These are phyloP conservation scores for Puccinia horiana DNA, from an alignment of 1,284 basidiomycete genomes.

Conservation along the genomic window DNA sequence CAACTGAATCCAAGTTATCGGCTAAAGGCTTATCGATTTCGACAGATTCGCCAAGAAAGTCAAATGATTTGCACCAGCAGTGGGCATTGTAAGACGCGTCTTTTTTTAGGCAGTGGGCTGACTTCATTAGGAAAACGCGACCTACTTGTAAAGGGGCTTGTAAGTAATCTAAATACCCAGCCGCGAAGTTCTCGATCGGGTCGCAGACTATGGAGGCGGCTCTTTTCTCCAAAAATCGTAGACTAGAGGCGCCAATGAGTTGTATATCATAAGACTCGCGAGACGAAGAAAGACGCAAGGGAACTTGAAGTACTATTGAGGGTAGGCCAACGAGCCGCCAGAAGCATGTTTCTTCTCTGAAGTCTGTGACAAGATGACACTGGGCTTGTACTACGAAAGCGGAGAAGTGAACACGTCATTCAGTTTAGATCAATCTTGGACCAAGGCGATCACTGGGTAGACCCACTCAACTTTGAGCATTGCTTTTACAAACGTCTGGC, in stretches of 20 bases:
- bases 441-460: not conserved
- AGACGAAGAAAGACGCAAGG: not conserved
- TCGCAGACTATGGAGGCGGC: constrained; percentile 64
- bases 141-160: constrained; percentile 86
- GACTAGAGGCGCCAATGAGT: constrained; percentile 58
- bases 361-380: constrained; percentile 75
- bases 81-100: not conserved
- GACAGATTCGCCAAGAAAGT: not conserved
- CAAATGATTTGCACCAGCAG: not conserved
- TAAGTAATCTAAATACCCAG: constrained; percentile 90
- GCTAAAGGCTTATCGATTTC: constrained; percentile 72
- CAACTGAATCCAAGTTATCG: constrained; percentile 91
- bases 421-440: not conserved
- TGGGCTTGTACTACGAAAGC: constrained; percentile 70
- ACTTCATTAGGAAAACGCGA: not conserved
- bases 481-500: constrained; percentile 81
- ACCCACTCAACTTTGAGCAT: constrained; percentile 73
- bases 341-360: constrained; percentile 68
- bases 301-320: constrained; percentile 67
- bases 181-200: constrained; percentile 82
- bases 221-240: constrained; percentile 55
- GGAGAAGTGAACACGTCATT: not conserved
- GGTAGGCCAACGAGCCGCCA: constrained; percentile 83
- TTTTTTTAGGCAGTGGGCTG: not conserved
- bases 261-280: constrained; percentile 23